Evolutionary conservation across 2,329 filamentous ascomycete species (phyloP).

Genomic region (Albophoma yamanashiensis): DNA sequence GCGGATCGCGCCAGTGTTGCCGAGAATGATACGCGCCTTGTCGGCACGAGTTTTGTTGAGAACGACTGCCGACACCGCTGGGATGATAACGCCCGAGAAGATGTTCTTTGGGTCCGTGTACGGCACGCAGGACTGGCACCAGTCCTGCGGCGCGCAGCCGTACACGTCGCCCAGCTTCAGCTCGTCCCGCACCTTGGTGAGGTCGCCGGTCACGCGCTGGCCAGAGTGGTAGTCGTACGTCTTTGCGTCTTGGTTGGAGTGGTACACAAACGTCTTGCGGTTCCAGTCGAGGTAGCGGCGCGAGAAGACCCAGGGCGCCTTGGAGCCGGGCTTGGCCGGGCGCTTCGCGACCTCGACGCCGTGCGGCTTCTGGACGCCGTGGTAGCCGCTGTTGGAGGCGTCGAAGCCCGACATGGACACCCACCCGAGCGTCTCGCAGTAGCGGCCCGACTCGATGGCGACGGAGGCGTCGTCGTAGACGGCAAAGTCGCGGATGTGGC

Average conservation of each 20-base stretch:
- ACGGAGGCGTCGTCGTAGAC: slow-evolving; percentile 52
- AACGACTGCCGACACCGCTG: slow-evolving; percentile 39
- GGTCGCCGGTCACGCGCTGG: slow-evolving; percentile 32
- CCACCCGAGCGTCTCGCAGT: slow-evolving; percentile 61
- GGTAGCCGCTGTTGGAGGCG: slow-evolving; percentile 29
- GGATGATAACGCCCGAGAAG: slow-evolving; percentile 37
- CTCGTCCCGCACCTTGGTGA: slow-evolving; percentile 36
- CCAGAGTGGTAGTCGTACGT: slow-evolving; percentile 40
- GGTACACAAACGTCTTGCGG: slow-evolving; percentile 52
- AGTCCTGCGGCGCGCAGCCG: slow-evolving; percentile 50
- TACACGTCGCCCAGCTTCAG: slow-evolving; percentile 46
- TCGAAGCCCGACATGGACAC: slow-evolving; percentile 51
- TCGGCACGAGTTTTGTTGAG: slow-evolving; percentile 39
- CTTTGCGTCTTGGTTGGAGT: slow-evolving; percentile 39
- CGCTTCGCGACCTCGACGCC: slow-evolving; percentile 28
- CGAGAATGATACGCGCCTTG: slow-evolving; percentile 43
- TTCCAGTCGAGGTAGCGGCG: slow-evolving; percentile 62
- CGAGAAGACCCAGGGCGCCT: slow-evolving; percentile 34
- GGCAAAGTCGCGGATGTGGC: slow-evolving; percentile 53
- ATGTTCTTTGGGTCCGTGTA: slow-evolving; percentile 40
- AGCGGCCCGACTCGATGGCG: slow-evolving; percentile 51
- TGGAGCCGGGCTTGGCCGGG: slow-evolving; percentile 25
- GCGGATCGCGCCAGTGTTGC: slow-evolving; percentile 49
- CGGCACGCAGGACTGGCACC: slow-evolving; percentile 45
- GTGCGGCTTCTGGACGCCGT: slow-evolving; percentile 20